Evolutionary conservation across 257 asterid species (phyloP).

Genomic region (Gentiana straminea): DNA sequence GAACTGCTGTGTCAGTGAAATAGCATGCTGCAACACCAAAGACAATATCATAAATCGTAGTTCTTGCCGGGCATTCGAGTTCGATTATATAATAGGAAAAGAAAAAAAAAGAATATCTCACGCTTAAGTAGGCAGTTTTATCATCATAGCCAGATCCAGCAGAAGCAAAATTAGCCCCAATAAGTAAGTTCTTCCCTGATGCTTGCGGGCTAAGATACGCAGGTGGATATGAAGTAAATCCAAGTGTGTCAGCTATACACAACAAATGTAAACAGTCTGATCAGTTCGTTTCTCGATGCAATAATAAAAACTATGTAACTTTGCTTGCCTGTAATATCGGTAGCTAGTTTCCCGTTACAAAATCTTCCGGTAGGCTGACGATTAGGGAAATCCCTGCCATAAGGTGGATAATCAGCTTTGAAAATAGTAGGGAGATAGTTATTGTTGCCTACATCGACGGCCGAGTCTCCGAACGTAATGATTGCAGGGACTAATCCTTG

Average conservation of each 20-base stretch:
- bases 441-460: conserved; percentile 82
- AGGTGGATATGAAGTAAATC: conserved; percentile 59
- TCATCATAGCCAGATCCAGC: conserved; percentile 96
- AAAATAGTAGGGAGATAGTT: conserved; percentile 50
- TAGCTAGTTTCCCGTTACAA: conserved; percentile 83
- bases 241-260: conserved; percentile 67
- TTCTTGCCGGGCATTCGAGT: no score
- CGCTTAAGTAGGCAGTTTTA: conserved; percentile 53
- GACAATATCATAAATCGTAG: background rate
- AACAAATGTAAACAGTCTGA: no score
- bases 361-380: conserved; percentile 75
- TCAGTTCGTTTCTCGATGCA: no score
- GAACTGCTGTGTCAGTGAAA: conserved; percentile 58
- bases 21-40: conserved; percentile 53
- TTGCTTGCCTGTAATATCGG: conserved; percentile 68
- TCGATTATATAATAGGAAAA: background rate
- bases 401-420: conserved; percentile 84
- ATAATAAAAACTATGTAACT: background rate
- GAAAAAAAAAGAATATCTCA: conserved; percentile 9
- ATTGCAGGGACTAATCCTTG: conserved; percentile 70
- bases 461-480: conserved; percentile 77
- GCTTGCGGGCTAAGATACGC: conserved; percentile 96
- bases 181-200: conserved; percentile 64
- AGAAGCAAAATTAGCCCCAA: conserved; percentile 87
- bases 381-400: conserved; percentile 62